Base-by-base conservation (phyloP, 2,329 filamentous ascomycete species). In the Botrytis porri region DNA sequence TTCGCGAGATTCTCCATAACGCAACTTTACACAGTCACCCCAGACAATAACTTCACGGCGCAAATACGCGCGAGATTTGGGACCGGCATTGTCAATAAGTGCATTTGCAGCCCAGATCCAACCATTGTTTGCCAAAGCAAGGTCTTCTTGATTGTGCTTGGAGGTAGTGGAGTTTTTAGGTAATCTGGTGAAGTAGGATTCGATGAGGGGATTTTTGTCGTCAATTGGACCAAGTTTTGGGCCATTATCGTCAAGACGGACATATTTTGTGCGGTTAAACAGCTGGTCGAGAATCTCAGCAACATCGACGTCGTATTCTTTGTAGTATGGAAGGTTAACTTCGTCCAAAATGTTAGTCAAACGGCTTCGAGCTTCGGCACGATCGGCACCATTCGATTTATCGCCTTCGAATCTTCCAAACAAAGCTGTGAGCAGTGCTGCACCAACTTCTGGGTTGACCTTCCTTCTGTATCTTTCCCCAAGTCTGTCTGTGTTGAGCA, bases 21-120 rank as follows among this genome's bases (percentile, higher is more conserved):
- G 91, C 70, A 99, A 87, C 85, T 99, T 99, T 75, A 98, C 96
- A 81, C 97, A 99, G 81, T 99, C 96, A 22, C 95, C 95, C 96
- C 96, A 99, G 43, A 98, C 93, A 77, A 99, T 98, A 74, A 99
- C 94, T 82, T 99, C 94, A 77, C 96, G 89, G 70, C 94, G 89
- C n/a, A 99, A 87, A 80, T 99, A 99, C n/a, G 95, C 94, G 72
- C 91, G 90, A 14, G 95, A 97, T 64, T 93, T 86, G 0, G 94
- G 92, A 0, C 97, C 97, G 43, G 96, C 96, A 79, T 98, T 96
- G 83, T 99, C 96, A 61, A 93, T 88, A 82, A 98, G 88, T 1
- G 96, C 95, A 83, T 98, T 97, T 9, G 95, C 95, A 73, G 93
- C 95, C 96, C 96, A 99, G 14, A 99, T 95, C 96, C 96, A 99